phyloP scores from a whole-genome alignment of 2,329 filamentous ascomycete genomes.

The Mollisiaceae sp. region DNA sequence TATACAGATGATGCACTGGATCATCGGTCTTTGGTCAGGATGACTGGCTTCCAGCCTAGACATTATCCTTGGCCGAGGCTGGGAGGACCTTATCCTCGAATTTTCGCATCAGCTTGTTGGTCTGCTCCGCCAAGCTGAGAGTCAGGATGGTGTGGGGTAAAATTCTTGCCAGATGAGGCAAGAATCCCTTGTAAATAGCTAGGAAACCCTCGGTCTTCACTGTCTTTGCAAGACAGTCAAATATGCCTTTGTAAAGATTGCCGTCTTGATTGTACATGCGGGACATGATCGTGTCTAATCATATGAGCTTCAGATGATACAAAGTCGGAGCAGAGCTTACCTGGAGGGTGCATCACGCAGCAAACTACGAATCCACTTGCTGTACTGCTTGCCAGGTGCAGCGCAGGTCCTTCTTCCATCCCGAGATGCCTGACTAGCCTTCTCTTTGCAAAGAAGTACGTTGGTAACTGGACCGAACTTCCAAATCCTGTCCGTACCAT shows the following conservation, averaged over 20 bases:
- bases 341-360: slow-evolving; percentile 96
- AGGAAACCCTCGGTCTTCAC: slow-evolving; percentile 88
- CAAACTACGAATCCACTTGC: slow-evolving; percentile 95
- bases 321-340: slow-evolving; percentile 52
- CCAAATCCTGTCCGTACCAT: slow-evolving; percentile 97
- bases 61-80: slow-evolving; percentile 39
- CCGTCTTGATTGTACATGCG: slow-evolving; percentile 99
- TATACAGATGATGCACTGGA: slow-evolving; percentile 13
- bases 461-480: slow-evolving; percentile 93
- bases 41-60: slow-evolving; percentile 26
- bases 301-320: slow-evolving; percentile 23
- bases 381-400: slow-evolving; percentile 89
- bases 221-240: slow-evolving; percentile 91
- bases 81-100: slow-evolving; percentile 68
- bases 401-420: slow-evolving; percentile 86
- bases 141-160: slow-evolving; percentile 95
- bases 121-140: slow-evolving; percentile 92
- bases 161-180: slow-evolving; percentile 92
- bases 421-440: slow-evolving; percentile 79
- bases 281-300: slow-evolving; percentile 91
- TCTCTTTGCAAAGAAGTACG: slow-evolving; percentile 97
- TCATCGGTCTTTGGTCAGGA: slow-evolving; percentile 4
- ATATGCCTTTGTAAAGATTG: slow-evolving; percentile 91
- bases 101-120: slow-evolving; percentile 86
- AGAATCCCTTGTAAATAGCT: slow-evolving; percentile 97